Evolutionary conservation across 2,329 filamentous ascomycete genomes (phyloP), one percentile per base, ranked within the genome.

Genomic region (Periconia macrospinosa): DNA sequence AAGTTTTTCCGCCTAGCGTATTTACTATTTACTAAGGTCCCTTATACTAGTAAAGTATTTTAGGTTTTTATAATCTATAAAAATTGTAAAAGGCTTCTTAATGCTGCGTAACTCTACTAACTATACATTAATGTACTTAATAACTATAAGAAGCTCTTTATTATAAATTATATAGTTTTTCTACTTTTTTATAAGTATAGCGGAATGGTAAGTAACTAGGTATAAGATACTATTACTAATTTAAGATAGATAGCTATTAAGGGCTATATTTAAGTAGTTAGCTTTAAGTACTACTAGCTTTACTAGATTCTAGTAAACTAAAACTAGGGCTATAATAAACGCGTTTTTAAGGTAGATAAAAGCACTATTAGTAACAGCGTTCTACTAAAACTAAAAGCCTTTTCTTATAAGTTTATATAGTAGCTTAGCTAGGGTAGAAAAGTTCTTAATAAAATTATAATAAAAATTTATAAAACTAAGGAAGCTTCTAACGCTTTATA

Each of bases 271-370:
- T 23, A 23, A 49, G 20, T 17, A 6, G 15, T 49, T 19, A 23
- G 8, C 7, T 41, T 49, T 37, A 27, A 15, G 30, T 19, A 14
- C 23, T 46, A n/a, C 46, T 27, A 44, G 44, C 10, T 7, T 52
- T 37, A 45, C 53, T 52, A 53, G 53, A 56, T 17, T 56, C 20
- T n/a, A 17, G 18, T 53, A 52, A 30, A 10, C 46, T 53, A 35
- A 33, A 19, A 10, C 27, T 30, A 44, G 37, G 41, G 23, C 19
- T 54, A 54, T n/a, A n/a, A n/a, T n/a, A 47, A 49, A 1, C 15
- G 46, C 23, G 33, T 23, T 44, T 49, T 58, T 56, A 47, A 46
- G 13, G 30, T 35, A 10, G 52, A 47, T 37, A 52, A 48, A 6
- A 30, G 42, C 47, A 30, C 46, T 49, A 41, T 15, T 46, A 46